Base-by-base conservation (phyloP, 805 yeast species). In the Candida nitratophila region DNA sequence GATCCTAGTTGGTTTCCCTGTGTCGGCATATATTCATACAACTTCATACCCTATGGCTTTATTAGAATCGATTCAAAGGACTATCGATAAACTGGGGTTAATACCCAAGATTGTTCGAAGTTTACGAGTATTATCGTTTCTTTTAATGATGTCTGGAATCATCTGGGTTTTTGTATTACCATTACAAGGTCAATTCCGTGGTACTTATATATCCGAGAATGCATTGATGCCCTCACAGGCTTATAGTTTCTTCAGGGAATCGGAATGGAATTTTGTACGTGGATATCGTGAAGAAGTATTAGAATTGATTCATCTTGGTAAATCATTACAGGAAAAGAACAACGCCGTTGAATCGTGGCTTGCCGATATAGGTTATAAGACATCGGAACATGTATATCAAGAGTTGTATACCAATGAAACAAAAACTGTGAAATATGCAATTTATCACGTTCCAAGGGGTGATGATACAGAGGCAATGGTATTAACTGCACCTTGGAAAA, bases 221-320 rank as follows among this genome's bases (percentile, higher is more conserved):
- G 99, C 99, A 29, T 69, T 93, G 60, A 81, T 93, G 86, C 97
- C 99, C 8, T 90, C 95, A 0, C 98, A 93, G 61, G 98, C 93
- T 2, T 82, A 83, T 53, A 81, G 95, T 21, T 89, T 88, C 59
- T 93, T 86, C 61, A 73, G 97, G 44, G 98, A 91, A 57, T 79
- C 88, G 35, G 98, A 93, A 60, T 93, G 98, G 97, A 87, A 90
- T 55, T 69, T 85, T 44, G 77, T 88, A 29, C 70, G 98, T 46
- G 99, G 96, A 0, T 88, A 82, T 57, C 73, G 96, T 47, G 74
- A 73, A 37, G 85, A 81, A 50, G 56, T 76, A 42, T 59, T 46
- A 55, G 14, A 12, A 4, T 9, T 21, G n/a, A 19, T 26, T 4
- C 21, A 37, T 9, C 3, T n/a, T 5, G 32, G 30, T n/a, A 46